Evolutionary conservation across 345 rosid species (phyloP), one percentile per base, ranked within the genome.

Genomic region (Salix udensis): DNA sequence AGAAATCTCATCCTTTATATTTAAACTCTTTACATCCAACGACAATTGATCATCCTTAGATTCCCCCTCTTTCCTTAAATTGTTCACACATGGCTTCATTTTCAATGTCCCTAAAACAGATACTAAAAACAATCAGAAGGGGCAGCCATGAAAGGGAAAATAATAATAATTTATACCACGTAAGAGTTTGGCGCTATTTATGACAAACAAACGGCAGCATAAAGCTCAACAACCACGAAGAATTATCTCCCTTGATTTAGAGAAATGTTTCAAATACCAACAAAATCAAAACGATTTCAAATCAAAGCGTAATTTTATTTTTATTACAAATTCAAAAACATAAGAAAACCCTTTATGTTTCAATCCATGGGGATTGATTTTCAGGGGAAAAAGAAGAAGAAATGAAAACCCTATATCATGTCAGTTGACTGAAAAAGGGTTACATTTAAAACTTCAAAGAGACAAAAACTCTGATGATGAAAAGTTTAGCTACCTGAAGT

Each of bases 31-130:
- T 71, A 74, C 86, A 65, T 89, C 94, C 15, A 73, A 39, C 61
- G 89, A 77, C 66, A 84, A 77, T 73, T 82, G 86, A 74, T 91
- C 90, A 76, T 84, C 84, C 15, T 79, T 85, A 68, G 79, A 78
- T 64, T 36, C 81, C 74, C 70, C 87, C 67, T 86, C 88, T 58
- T 68, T 78, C 39, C 80, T 80, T 39, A 24, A n/a, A 58, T 75
- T 82, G 83, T 70, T 83, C 82, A 67, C 76, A 77, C 70, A 65
- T 50, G 89, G 85, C 69, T 86, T 82, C 23, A 78, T 87, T 78
- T 86, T 89, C 67, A 78, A 76, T 50, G 85, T 53, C 83, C 85
- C 97, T 87, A 75, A 65, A 76, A 75, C 65, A 55, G 4, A 72
- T 67, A 46, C 3, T 14, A 34, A 37, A 60, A 60, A 14, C 6